Evolutionary conservation across 441 rosid species (phyloP), one percentile per base, ranked within the genome.

Genomic region (Populus hybrid): DNA sequence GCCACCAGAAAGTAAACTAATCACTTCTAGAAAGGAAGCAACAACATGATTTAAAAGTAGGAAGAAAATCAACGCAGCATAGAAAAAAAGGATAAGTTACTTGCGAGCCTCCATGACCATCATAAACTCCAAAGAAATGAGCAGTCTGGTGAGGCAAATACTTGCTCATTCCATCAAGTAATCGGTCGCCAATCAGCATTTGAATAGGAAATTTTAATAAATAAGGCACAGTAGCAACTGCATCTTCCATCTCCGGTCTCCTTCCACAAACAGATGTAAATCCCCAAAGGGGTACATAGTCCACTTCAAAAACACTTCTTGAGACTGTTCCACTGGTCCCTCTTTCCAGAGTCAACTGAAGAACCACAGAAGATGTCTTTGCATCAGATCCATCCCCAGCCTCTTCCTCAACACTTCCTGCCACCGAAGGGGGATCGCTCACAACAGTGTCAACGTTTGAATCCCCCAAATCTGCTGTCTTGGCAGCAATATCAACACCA

Each of bases 181-280:
- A 77, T 11, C 40, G 83, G 42, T 87, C 84, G 8, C 85, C 90
- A 77, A 91, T 82, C 30, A 92, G 87, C 97, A 94, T 86, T 82
- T 89, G 86, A 76, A 94, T 86, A 10, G 97, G 97, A 78, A 94
- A 77, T 78, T 89, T 82, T 76, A 86, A 32, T 80, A 90, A 87
- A 35, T 83, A 83, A 79, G 98, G 97, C 53, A 89, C 85, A 32
- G 85, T 74, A 14, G 91, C 91, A 66, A 89, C 46, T 28, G 97
- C 91, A 82, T 94, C 98, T 88, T 94, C 98, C 98, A 94, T 94
- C 86, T 94, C 97, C 26, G 97, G 93, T 84, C 98, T 87, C 81
- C 93, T 91, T 72, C 97, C 98, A 59, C 97, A 88, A 30, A 91
- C 38, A 21, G 94, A 92, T 34, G 90, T 88, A 61, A 82, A 82